Percentiles rank a stretch among this genome's conserved stretches.
These are phyloP conservation scores for Blastobotrys petasosporus DNA, from an alignment of 1,139 yeast species.

Conservation along the genomic window DNA sequence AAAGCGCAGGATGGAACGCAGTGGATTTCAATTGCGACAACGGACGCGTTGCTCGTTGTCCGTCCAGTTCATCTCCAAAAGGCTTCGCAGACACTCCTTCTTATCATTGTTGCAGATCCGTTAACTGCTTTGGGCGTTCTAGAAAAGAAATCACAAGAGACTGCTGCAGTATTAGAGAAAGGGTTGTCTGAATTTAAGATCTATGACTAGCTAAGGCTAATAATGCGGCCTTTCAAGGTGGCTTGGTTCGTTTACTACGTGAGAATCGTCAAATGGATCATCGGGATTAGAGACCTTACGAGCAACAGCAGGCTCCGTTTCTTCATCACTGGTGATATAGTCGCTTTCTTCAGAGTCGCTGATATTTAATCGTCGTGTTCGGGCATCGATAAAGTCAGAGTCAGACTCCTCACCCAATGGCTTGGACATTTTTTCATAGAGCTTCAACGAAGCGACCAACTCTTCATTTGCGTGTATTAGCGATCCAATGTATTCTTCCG, in stretches of 20 bases:
- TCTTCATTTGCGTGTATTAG: conserved; percentile 86
- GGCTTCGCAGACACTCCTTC: conserved; percentile 20
- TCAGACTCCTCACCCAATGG: conserved; percentile 45
- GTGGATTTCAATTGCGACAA: conserved; percentile 26
- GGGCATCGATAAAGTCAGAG: conserved; percentile 28
- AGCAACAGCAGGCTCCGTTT: conserved; percentile 17
- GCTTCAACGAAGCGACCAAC: conserved; percentile 63
- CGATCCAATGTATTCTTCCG: conserved; percentile 80
- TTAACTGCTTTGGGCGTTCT: conserved; percentile 26
- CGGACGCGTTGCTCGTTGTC: conserved; percentile 26
- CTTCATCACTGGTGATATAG: conserved; percentile 24
- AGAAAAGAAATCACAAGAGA: conserved; percentile 22
- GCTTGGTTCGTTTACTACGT: conserved; percentile 28
- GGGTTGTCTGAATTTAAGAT: conserved; percentile 24
- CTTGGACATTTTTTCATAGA: conserved; percentile 56
- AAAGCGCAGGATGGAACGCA: conserved; percentile 13
- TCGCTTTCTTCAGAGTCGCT: conserved; percentile 34
- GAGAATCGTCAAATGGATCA: conserved; percentile 68
- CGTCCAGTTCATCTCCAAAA: conserved; percentile 19
- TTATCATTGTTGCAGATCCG: conserved; percentile 27
- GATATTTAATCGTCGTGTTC: conserved; percentile 17
- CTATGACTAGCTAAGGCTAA: conserved; percentile 13
- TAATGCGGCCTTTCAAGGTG: not conserved
- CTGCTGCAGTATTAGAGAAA: conserved; percentile 23
- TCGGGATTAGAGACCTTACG: conserved; percentile 24